Percentiles rank a stretch among this genome's conserved stretches.
These are phyloP conservation scores for Fusarium sp. DNA, from an alignment of 2,329 filamentous ascomycete genomes.

Conservation along the genomic window DNA sequence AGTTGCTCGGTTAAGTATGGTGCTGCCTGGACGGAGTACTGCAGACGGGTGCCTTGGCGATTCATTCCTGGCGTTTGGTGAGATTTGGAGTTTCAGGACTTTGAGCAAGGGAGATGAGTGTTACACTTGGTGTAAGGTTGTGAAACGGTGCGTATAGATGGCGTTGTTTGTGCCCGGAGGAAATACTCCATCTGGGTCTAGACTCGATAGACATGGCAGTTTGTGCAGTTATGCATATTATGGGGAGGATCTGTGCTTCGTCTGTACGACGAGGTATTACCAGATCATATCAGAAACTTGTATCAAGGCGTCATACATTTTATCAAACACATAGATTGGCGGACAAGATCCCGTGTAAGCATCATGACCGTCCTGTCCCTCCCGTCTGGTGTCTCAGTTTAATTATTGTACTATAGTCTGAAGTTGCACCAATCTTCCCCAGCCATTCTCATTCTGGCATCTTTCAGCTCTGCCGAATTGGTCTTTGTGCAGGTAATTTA, in stretches of 20 bases:
- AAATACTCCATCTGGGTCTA: background rate
- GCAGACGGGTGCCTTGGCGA: conserved; percentile 56
- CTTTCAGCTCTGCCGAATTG: accelerated
- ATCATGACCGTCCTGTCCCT: background rate
- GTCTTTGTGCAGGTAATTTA: background rate
- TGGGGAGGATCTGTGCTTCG: accelerated
- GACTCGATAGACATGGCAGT: background rate
- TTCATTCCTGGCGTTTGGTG: conserved; percentile 53
- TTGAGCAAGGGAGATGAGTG: too few species aligned
- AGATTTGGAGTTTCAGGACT: background rate
- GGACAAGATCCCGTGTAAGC: background rate
- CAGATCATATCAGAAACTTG: too few species aligned
- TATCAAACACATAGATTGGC: accelerated
- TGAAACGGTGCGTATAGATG: background rate
- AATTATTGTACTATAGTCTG: accelerated
- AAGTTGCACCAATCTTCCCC: background rate
- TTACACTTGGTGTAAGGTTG: background rate
- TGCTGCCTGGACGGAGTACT: conserved; percentile 58
- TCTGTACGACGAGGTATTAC: background rate
- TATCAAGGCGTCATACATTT: background rate
- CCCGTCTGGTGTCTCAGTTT: background rate
- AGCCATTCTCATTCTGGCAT: accelerated
- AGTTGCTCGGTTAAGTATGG: conserved; percentile 61
- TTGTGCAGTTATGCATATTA: background rate
- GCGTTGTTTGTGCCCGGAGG: background rate